Evolutionary conservation across 2,329 filamentous ascomycete species (phyloP), one percentile per base, ranked within the genome.

Genomic region (Phialocephala subalpina): DNA sequence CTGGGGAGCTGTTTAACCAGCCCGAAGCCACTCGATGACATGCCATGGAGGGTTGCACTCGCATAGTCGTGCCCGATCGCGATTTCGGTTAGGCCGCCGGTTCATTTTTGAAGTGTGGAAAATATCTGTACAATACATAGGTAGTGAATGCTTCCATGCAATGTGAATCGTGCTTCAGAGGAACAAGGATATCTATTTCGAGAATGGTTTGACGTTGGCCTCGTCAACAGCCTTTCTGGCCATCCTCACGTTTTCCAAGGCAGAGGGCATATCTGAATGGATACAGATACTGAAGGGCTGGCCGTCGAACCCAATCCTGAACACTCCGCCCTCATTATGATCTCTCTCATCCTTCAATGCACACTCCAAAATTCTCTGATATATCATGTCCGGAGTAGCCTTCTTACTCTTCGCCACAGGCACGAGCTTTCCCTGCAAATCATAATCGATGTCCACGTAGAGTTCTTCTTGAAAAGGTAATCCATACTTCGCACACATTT

Each of bases 401-500:
- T n/a, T 53, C 55, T 62, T 63, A 22, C 65, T 65, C 62, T 59
- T 62, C 33, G 53, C 62, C 36, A 67, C 62, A 49, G 65, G 62
- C 22, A 67, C 65, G 22, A 67, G 57, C 11, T 20, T 40, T 57
- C 62, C 62, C 6, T 64, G 38, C 3, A 36, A 9, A 42, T 42
- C 72, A 57, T 74, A 72, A 53, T 73, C 71, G 57, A 74, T 71
- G 56, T 74, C 72, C 18, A 71, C 69, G 25, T 72, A 72, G 16
- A 72, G 14, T 38, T 73, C 72, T 59, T 67, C 65, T 40, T 64
- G 62, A 58, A 64, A 67, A 18, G 67, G 63, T 3, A 74, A 59
- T 0, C 68, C 71, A 45, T 69, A 62, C 55, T 71, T 68, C 1
- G 25, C 65, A 45, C 72, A 74, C 38, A 71, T 67, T 3, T 69